Evolutionary conservation across 129 eudicot species (phyloP), one percentile per base, ranked within the genome.

Genomic region (Tagetes erecta): DNA sequence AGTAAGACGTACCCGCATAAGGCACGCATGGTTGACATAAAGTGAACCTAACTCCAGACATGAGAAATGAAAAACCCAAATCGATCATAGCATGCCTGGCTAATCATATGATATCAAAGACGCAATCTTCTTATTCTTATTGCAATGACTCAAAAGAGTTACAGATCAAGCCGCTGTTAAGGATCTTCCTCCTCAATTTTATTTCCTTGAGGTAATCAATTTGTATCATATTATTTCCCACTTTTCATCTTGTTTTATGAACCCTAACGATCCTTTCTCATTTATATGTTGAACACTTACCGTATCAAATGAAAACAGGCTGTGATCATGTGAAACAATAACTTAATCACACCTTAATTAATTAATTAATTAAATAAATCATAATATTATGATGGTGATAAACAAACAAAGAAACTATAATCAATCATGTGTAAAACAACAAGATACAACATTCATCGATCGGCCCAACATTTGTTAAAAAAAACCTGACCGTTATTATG

Each of bases 141-240:
- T 36, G 8, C 67, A 49, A 38, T 76, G 47, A 81, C 20, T 80
- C 95, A 30, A 78, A 73, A 31, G 87, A 80, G 83, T 93, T 77
- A 82, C 88, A 93, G 79, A 81, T 93, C 91, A 92, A 4, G 87
- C 86, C 47, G 36, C 80, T 70, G 73, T 88, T 78, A 88, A 50
- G 59, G 88, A 88, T 40, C 89, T 93, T 77, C 98, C 96, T 50
- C 97, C 98, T 47, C 92, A 88, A 20, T 20, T 20, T 20, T 20
- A 20, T 40, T 76, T 93, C 82, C 78, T 93, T 56, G 84, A 90
- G 98, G 98, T 93, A 60, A 63, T 49, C 56, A 55, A 46, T 4
- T 39, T 67, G 42, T 14, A 42, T 13, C 27, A 3, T n/a, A 52
- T 3, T 52, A 52, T 14, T 14, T 52, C 8, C 34, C 42, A 38